Evolutionary conservation across 2,329 filamentous ascomycete species (phyloP), one percentile per base, ranked within the genome.

Genomic region (Ceratocystis destructans): DNA sequence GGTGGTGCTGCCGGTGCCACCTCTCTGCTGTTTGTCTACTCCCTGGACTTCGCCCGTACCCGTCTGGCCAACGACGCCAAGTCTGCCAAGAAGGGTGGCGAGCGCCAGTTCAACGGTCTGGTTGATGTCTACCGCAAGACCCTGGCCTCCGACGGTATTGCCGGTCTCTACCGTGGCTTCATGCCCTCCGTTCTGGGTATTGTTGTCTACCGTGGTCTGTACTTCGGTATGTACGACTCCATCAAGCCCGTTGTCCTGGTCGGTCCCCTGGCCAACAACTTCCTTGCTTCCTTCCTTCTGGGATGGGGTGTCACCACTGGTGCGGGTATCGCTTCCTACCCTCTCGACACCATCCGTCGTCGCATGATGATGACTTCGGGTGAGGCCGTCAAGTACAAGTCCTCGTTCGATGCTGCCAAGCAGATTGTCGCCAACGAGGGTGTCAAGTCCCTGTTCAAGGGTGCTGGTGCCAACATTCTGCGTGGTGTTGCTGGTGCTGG

Each of bases 151-250:
- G 94, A 99, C 80, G 94, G 94, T 95, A 85, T 99, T 83, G 89
- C 87, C 77, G 94, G 94, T 95, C 92, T 99, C 77, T 99, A 99
- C 90, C 94, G 94, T 96, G 94, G 94, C 86, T 99, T 99, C 89
- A 91, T 92, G 86, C 94, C 95, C 79, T 99, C 94, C 77, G 94
- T 99, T 77, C 86, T 89, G 80, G 94, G 94, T 88, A 99, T 99
- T 81, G 81, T 99, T 76, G 94, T 99, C 83, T 99, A 99, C 90
- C 94, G 94, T 90, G 94, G 94, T 96, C 91, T 99, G 76, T 99
- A 99, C 92, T 99, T 99, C 89, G 94, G 94, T 79, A 89, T 99
- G 89, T 99, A 99, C 91, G 94, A 99, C 84, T 99, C 94, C 74
- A 87, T 99, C 86, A 99, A 99, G 91, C 94, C 94, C 75, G 90